Base-by-base conservation (phyloP, 441 rosid genomes). In the Arabidopsis lyrata region DNA sequence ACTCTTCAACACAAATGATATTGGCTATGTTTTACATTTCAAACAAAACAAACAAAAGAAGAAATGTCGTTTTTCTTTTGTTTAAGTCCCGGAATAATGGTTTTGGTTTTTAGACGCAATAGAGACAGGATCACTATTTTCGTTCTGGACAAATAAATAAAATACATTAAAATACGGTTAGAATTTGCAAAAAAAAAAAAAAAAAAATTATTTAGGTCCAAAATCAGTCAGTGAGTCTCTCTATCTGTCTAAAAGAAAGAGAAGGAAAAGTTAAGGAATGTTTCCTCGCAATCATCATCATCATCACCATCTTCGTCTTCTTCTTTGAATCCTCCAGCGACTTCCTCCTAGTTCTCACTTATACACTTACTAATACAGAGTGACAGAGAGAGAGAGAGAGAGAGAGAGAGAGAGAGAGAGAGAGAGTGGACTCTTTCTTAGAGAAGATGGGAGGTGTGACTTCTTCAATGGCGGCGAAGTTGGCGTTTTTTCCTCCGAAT, bases 401-500 rank as follows among this genome's bases (percentile, higher is more conserved):
- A 32, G 31, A 35, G 68, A 68, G 70, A 36, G 41, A 9, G 41
- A 36, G 9, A 32, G 31, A 36, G 41, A 9, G 41, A 36, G 9
- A 32, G 31, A 35, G 68, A 68, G 70, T 8, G 41, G 14, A 52
- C 20, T 49, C 13, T n/a, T n/a, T 39, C 49, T 49, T 60, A 24
- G 41, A 41, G 35, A 36, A 42, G 32, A 88, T 88, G 93, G 93
- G 93, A 27, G 93, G 91, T 56, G 89, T 88, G 65, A 88, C 91
- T n/a, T 88, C 93, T 45, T 86, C 93, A 12, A 85, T 88, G 91
- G 93, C 93, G 15, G 91, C 91, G 10, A 88, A 88, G 68, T 80
- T 88, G 56, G 91, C 93, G 16, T 86, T 88, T 72, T 88, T 86
- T 53, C 88, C 91, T 0, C 93, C 93, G 34, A 88, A 75, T 83